A percentile compares a stretch with the other conserved stretches of the same genome.
phyloP scores from a whole-genome alignment of 108 stramenopile species.

The Nitzschia palea region DNA sequence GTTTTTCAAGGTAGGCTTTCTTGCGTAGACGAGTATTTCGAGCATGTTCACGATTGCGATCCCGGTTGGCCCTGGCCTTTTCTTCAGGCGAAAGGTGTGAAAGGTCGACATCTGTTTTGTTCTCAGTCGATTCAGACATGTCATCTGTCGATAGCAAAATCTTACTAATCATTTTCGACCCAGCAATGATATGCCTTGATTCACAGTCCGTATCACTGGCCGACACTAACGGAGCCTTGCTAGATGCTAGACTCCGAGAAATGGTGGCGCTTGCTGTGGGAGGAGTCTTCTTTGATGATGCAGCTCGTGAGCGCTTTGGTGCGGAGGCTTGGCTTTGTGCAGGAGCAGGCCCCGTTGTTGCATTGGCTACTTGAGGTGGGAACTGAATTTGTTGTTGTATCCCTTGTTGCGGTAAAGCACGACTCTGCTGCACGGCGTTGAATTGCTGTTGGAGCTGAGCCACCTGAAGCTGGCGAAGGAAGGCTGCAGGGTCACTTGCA shows the following conservation, averaged over 20 bases:
- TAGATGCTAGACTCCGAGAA: conserved; percentile 1
- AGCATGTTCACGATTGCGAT: conserved; percentile 94
- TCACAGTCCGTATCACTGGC: conserved; percentile 82
- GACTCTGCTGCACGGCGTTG: conserved; percentile 34
- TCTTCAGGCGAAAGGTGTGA: conserved; percentile 60
- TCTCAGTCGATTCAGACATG: not conserved
- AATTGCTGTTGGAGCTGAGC: conserved; percentile 43
- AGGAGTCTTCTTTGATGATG: conserved; percentile 10
- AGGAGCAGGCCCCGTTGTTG: not conserved
- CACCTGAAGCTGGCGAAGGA: conserved; percentile 43
- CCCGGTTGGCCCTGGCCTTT: conserved; percentile 70
- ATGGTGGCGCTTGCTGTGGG: not conserved
- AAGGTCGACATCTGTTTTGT: conserved; percentile 31
- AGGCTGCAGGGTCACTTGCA: conserved; percentile 37
- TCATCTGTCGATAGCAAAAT: not conserved
- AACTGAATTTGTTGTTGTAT: conserved; percentile 37
- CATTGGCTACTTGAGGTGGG: conserved; percentile 30
- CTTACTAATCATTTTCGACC: conserved; percentile 10
- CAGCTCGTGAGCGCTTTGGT: not conserved
- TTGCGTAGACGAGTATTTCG: conserved; percentile 90
- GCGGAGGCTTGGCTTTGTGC: not conserved
- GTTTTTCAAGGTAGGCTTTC: conserved; percentile 93
- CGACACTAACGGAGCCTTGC: conserved; percentile 53
- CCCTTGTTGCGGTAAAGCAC: conserved; percentile 11
- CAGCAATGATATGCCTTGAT: conserved; percentile 14